phyloP scores from a whole-genome alignment of 2,329 filamentous ascomycete species.

The Laburnicola sp. region DNA sequence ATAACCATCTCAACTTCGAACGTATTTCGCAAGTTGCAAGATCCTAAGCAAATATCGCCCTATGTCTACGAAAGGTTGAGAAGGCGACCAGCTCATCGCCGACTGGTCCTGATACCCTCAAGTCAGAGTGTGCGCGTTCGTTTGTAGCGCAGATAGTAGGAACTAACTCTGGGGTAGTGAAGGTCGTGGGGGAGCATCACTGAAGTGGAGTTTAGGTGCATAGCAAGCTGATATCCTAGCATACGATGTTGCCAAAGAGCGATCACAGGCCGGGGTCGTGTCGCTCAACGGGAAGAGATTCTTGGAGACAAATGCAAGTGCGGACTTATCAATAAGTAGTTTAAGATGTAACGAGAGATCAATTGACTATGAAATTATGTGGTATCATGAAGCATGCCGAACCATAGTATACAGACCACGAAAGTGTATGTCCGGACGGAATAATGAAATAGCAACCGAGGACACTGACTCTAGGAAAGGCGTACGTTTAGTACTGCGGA shows the following conservation, averaged over 20 bases:
- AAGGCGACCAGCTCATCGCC: background rate
- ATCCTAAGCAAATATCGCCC: background rate
- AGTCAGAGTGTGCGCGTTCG: constrained; percentile 14
- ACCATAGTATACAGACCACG: no score
- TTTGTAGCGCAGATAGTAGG: constrained; percentile 21
- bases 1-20: background rate
- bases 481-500: constrained; percentile 48
- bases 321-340: constrained; percentile 14
- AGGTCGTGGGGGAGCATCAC: constrained; percentile 30
- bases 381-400: background rate
- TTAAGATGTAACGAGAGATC: background rate
- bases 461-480: constrained; percentile 10
- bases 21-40: background rate
- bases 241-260: constrained; percentile 25
- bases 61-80: background rate
- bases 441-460: no score
- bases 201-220: constrained; percentile 25
- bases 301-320: constrained; percentile 24
- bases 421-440: no score
- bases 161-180: constrained; percentile 23
- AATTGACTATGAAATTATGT: background rate
- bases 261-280: constrained; percentile 18
- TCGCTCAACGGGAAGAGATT: constrained; percentile 24
- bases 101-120: no score
- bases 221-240: constrained; percentile 26